Evolutionary conservation across 192 early-diverging fungal genomes (phyloP).

Genomic region (Gigaspora rosea): DNA sequence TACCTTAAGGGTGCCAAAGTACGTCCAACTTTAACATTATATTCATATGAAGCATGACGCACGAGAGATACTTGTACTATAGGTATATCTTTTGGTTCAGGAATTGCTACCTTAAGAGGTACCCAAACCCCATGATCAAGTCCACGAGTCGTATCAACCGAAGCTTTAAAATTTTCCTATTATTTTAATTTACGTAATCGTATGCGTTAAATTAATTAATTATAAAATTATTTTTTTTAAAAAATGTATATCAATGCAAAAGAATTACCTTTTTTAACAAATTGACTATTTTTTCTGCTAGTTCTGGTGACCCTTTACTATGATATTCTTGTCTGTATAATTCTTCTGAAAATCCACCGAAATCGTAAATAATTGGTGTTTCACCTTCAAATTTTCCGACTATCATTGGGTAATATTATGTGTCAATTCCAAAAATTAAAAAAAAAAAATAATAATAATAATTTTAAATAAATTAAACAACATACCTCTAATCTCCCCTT

Average conservation of each 20-base stretch:
- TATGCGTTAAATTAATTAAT: too few species aligned
- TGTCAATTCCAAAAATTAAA: too few species aligned
- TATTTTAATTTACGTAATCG: neutral
- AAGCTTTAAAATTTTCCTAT: conserved; percentile 50
- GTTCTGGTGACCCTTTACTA: conserved; percentile 51
- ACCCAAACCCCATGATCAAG: conserved; percentile 76
- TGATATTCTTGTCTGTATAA: conserved; percentile 63
- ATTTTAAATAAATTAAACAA: too few species aligned
- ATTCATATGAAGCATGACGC: conserved; percentile 52
- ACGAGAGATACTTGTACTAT: conserved; percentile 68
- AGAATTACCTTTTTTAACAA: conserved; percentile 44
- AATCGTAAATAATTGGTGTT: conserved; percentile 58
- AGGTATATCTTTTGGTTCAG: conserved; percentile 55
- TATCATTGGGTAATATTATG: neutral
- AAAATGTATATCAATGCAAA: too few species aligned
- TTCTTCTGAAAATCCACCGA: conserved; percentile 60
- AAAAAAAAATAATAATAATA: too few species aligned
- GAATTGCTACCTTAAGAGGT: conserved; percentile 62
- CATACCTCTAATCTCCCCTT: too few species aligned
- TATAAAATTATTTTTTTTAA: too few species aligned
- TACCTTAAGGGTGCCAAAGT: conserved; percentile 51
- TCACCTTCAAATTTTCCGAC: neutral
- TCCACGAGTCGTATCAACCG: conserved; percentile 53
- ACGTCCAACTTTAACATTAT: conserved; percentile 58
- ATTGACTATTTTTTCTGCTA: conserved; percentile 54